Evolutionary conservation across 2,329 filamentous ascomycete species (phyloP).

Genomic region (Fusarium goolgardi): DNA sequence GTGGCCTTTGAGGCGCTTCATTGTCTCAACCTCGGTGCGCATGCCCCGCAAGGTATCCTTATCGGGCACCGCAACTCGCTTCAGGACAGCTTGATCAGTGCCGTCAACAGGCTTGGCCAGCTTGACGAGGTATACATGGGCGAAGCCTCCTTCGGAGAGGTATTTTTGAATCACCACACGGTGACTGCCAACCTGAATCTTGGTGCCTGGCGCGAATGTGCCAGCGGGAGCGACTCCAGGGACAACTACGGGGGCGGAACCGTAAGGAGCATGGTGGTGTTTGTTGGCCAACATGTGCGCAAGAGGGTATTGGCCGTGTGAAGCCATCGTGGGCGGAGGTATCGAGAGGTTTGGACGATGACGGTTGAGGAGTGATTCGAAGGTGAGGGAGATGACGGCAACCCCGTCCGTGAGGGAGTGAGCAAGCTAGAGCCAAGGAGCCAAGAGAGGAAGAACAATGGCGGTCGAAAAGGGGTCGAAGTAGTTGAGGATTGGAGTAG

Average conservation of each 20-base stretch:
- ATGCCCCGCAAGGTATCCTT: conserved; percentile 94
- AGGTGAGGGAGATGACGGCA: conserved; percentile 32
- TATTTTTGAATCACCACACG: conserved; percentile 96
- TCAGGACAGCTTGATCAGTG: conserved; percentile 85
- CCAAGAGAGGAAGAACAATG: conserved; percentile 27
- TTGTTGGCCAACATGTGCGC: conserved; percentile 48
- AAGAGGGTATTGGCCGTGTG: conserved; percentile 52
- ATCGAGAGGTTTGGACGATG: conserved; percentile 12
- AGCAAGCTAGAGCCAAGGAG: conserved; percentile 31
- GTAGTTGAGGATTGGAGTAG: conserved; percentile 28
- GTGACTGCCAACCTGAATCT: conserved; percentile 94
- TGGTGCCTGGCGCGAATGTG: conserved; percentile 92
- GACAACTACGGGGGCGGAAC: conserved; percentile 56
- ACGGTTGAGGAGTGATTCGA: conserved; percentile 25
- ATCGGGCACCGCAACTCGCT: conserved; percentile 95
- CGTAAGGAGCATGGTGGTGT: conserved; percentile 59
- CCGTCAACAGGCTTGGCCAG: conserved; percentile 81
- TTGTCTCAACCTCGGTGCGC: conserved; percentile 98
- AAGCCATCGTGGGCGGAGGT: conserved; percentile 49
- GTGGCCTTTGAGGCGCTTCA: conserved; percentile 99
- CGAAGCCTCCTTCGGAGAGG: conserved; percentile 96
- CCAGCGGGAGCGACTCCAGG: conserved; percentile 71
- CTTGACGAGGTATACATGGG: conserved; percentile 96
- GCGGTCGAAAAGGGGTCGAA: conserved; percentile 36
- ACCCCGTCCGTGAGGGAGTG: conserved; percentile 25